A percentile compares a stretch with the other conserved stretches of the same genome.
These are phyloP conservation scores for Colletotrichum melonis DNA, from an alignment of 2,329 filamentous ascomycete genomes.

Conservation along the genomic window DNA sequence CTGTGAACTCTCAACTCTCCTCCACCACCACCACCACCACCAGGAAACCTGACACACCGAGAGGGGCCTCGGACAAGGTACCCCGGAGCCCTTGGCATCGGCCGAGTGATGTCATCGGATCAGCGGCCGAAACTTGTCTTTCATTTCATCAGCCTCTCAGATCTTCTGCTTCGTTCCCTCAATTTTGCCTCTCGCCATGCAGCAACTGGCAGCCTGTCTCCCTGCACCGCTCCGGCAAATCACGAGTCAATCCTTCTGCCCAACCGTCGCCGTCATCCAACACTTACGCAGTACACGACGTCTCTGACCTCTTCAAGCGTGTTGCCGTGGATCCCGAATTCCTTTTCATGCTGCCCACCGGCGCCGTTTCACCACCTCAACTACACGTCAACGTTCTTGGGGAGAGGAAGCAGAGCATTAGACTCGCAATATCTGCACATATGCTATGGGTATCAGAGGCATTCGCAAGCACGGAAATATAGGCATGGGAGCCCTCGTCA, in stretches of 20 bases:
- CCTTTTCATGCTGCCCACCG: conserved; percentile 11
- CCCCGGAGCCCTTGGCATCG: conserved; percentile 14
- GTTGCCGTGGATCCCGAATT: conserved; percentile 5
- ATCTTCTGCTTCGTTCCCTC: conserved; percentile 8
- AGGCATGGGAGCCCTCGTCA: background rate
- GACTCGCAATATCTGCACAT: background rate
- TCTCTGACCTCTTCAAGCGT: background rate
- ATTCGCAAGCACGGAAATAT: too few relatives aligned
- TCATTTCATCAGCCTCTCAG: conserved; percentile 20
- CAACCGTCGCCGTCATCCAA: background rate
- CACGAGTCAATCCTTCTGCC: conserved; percentile 19
- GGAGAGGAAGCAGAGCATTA: background rate
- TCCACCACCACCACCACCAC: background rate
- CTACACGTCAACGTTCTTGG: background rate
- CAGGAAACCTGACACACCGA: conserved; percentile 29
- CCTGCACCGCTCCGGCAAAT: background rate
- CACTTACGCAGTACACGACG: background rate
- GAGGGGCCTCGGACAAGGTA: conserved; percentile 15
- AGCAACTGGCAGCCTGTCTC: background rate
- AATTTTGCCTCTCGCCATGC: background rate
- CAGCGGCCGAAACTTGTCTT: conserved; percentile 20
- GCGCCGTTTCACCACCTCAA: conserved; percentile 15
- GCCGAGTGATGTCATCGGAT: conserved; percentile 36
- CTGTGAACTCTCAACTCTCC: conserved; percentile 7
- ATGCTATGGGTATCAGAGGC: too few relatives aligned